A percentile compares a stretch with the other conserved stretches of the same genome.
phyloP scores from a whole-genome alignment of 2,329 filamentous ascomycete genomes.

The Lachnellula subtilissima region DNA sequence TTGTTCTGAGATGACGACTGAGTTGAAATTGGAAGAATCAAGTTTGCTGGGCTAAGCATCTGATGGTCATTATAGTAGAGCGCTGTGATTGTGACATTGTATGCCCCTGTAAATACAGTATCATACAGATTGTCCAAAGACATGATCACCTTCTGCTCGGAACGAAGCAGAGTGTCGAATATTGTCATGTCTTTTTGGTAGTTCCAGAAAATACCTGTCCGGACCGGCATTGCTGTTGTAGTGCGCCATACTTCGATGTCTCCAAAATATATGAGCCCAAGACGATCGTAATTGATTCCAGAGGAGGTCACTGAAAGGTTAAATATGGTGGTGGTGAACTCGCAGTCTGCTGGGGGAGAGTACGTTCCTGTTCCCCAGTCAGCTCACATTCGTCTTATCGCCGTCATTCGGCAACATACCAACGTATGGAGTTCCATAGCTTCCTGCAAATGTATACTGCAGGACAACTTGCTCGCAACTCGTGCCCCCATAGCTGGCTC shows the following conservation, averaged over 20 bases:
- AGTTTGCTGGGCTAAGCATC: constrained; percentile 45
- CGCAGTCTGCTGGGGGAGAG: constrained; percentile 21
- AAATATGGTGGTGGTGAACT: constrained; percentile 37
- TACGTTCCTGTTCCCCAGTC: constrained; percentile 11
- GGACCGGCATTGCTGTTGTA: constrained; percentile 58
- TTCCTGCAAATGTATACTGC: constrained; percentile 60
- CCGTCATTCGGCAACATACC: constrained; percentile 37
- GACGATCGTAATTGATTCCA: constrained; percentile 57
- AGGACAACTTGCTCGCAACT: constrained; percentile 19
- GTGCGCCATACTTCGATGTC: constrained; percentile 62
- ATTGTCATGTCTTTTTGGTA: constrained; percentile 58
- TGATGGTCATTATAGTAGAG: constrained; percentile 34
- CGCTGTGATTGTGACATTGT: constrained; percentile 63
- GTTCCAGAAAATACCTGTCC: constrained; percentile 46
- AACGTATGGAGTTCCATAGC: constrained; percentile 65
- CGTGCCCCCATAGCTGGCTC: constrained; percentile 15
- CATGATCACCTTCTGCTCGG: constrained; percentile 55
- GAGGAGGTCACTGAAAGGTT: constrained; percentile 56
- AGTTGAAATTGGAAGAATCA: constrained; percentile 56
- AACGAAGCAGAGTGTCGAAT: constrained; percentile 63
- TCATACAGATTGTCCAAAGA: constrained; percentile 69
- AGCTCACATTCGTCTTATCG: neutral
- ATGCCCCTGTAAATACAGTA: constrained; percentile 62
- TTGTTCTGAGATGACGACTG: constrained; percentile 38
- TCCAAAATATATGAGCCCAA: constrained; percentile 56